Base-by-base conservation (phyloP, 192 early-diverging fungal species). In the Thamnidium elegans region DNA sequence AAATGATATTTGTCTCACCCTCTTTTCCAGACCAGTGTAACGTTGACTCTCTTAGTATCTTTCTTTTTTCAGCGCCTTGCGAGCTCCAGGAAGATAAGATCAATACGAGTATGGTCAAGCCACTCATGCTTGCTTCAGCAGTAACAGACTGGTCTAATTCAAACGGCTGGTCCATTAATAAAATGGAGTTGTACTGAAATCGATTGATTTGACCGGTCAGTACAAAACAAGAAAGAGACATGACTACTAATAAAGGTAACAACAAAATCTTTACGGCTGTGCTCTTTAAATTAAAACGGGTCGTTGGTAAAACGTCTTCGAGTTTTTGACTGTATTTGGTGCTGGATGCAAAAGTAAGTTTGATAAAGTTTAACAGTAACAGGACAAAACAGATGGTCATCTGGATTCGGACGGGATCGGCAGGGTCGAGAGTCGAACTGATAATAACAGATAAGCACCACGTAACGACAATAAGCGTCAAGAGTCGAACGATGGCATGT, bases 31-130 rank as follows among this genome's bases (percentile, higher is more conserved):
- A 77, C 11, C 81, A 65, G 31, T 67, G 72, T 17, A 79, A 44
- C 0, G 74, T 72, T 0, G 79, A 78, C 4, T 83, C 73, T 58
- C 84, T 72, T 6, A 81, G 65, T 0, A 50, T 53, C 30, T 80
- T 70, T n/a, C 84, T 72, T 42, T 74, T 78, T 19, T 68, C 45
- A 44, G 62, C 71, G 20, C 66, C 73, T 8, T 72, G 74, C 26
- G 72, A 59, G 8, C 78, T 69, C 84, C 84, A 86, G 0, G 84
- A 81, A 6, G 84, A 80, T 11, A 83, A 10, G 43, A 86, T 74
- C 32, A 86, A 34, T 9, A 86, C 71, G 53, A 86, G 26, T 30
- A 80, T 58, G 43, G 72, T 73, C 9, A 72, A 55, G 15, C 69
- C 56, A 23, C 76, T 47, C 54, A 58, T 13, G 61, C 60, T 15